Base-by-base conservation (phyloP, 1,284 basidiomycete species). In the Tranzscheliella williamsii region DNA sequence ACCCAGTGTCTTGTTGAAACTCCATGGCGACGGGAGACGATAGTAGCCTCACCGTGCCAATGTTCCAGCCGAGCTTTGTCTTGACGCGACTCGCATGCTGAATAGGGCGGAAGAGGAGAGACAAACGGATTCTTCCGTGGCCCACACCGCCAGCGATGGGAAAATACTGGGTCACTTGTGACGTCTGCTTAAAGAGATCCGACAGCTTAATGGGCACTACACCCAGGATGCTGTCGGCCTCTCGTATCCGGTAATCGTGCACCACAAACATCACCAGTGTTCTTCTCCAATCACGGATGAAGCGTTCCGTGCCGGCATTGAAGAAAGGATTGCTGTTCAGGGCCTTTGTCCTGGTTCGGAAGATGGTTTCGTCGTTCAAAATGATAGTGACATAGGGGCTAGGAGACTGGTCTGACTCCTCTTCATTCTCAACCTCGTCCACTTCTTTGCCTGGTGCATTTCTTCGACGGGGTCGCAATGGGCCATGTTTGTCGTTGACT, bases 241-340 rank as follows among this genome's bases (percentile, higher is more conserved):
- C 66, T 4, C 63, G 48, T 5, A 55, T 33, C 13, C 66, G 32
- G 11, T 20, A 78, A 46, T 82, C 80, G 34, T 79, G 58, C 7
- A 81, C 72, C 0, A 81, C 80, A 42, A 82, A 73, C 21, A 76
- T 72, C 39, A 82, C 64, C 38, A 75, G 73, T n/a, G 78, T 78
- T 24, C 75, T 63, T 8, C 73, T 71, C 80, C 80, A 81, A 68
- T 82, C 80, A 17, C 79, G 54, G n/a, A 81, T 61, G 42, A 80
- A 81, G 18, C 80, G 58, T 58, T 82, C 81, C 33, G 79, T 78
- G n/a, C 78, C 70, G 2, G 80, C 80, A 51, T 82, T 81, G 68
- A 78, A 80, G 61, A 81, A 81, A 3, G 80, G 81, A 31, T 78
- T 53, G 2, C 76, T 72, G 29, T 76, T 79, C 41, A 70, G 50